Base-by-base conservation (phyloP, 179 eudicot species). In the Patellifolia procumbens region DNA sequence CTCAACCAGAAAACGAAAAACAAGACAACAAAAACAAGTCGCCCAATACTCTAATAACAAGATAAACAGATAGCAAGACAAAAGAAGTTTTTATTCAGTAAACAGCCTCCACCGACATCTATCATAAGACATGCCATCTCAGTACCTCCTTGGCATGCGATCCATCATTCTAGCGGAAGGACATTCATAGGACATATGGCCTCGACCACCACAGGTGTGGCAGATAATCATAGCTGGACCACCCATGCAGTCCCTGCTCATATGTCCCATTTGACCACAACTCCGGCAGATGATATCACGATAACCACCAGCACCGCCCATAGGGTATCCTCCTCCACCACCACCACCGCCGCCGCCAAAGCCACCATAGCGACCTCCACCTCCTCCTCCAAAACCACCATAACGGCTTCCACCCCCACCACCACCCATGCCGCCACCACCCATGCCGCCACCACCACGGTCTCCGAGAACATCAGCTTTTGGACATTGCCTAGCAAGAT, bases 141-240 rank as follows among this genome's bases (percentile, higher is more conserved):
- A 85, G 80, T 79, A 85, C 80, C 88, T 81, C 45, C 86, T 83
- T 7, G 77, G 81, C 70, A 81, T 74, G 29, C 88, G 91, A 39
- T 89, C 98, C 87, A 92, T 75, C 69, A 89, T 81, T 89, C 98
- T 87, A 13, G 82, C 96, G 0, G 98, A 94, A 19, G 99, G 99
- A 68, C 99, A 95, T 78, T 93, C 97, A 46, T 71, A 91, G 7
- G 97, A 87, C 85, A 85, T 70, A 81, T 93, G 97, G 26, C 99
- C 99, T 79, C 97, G 88, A 62, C 99, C 97, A 48, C 97, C 99
- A 78, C 99, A 92, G 64, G 89, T 95, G 81, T 90, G 97, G 77
- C 99, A 95, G 70, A 93, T 95, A 62, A 88, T 76, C 89, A 90
- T 60, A 15, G 88, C 75, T 52, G 84, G 76, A 65, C 82, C 79